These are phyloP conservation scores for Knoxdaviesia capensis DNA, from an alignment of 2,329 filamentous ascomycete genomes.

Conservation along the genomic window DNA sequence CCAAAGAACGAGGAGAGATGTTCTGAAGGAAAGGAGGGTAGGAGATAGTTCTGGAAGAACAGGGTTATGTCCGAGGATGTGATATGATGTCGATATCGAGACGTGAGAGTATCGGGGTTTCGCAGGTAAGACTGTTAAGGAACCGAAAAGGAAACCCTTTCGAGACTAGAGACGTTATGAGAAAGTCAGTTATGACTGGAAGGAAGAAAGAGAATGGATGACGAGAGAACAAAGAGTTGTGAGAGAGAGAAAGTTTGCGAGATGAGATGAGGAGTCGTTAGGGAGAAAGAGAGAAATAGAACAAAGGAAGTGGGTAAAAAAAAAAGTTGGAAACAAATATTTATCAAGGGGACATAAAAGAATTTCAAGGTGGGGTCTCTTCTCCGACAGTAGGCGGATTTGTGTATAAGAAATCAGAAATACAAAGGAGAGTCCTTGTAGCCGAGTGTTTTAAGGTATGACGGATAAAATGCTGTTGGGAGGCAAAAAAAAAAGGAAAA, in stretches of 20 bases:
- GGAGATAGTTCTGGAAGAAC: conserved; percentile 2
- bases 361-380: too few relatives aligned
- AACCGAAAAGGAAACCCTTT: not conserved
- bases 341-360: conserved; percentile 2
- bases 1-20: not conserved
- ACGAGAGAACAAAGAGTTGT: too few relatives aligned
- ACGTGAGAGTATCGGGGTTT: not conserved
- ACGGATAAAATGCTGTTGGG: conserved; percentile 4
- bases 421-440: too few relatives aligned
- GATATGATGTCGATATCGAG: too few relatives aligned
- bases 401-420: too few relatives aligned
- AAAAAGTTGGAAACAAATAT: conserved; percentile 1
- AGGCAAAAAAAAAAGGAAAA: conserved; percentile 6
- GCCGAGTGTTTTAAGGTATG: not conserved
- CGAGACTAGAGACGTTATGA: too few relatives aligned
- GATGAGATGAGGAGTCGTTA: too few relatives aligned
- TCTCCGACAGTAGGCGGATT: too few relatives aligned
- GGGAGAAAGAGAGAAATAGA: not conserved
- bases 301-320: not conserved
- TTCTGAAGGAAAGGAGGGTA: conserved; percentile 5
- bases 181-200: too few relatives aligned
- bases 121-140: conserved; percentile 1
- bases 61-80: not conserved
- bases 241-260: too few relatives aligned
- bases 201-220: too few relatives aligned